Base-by-base conservation (phyloP, 352 stramenopile genomes). In the Pythium apleroticum region DNA sequence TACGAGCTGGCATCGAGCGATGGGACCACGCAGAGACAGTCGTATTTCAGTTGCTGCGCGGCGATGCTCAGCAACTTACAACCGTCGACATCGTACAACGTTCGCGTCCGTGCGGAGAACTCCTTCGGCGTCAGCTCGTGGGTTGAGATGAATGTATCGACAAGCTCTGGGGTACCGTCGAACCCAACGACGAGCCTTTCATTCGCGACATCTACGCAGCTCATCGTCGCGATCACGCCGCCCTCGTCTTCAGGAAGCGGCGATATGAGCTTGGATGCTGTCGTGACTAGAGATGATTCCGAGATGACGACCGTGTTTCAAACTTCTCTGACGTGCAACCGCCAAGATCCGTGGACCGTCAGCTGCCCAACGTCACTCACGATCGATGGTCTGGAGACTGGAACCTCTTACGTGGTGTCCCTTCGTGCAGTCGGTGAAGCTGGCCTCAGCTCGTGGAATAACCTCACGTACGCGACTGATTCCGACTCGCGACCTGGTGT, bases 391-490 rank as follows among this genome's bases (percentile, higher is more conserved):
- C 52, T 69, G 10, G 17, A 62, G 31, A 22, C 71, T 24, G 60
- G 30, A 0, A 66, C 37, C 3, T 56, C 62, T 1, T 77, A 76
- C 52, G 54, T 43, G 15, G 72, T 87, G 1, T 46, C 58, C 12
- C 41, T 74, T 17, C 67, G 76, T 3, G 60, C 76, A 17, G 56
- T 76, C 28, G 74, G 76, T 4, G 65, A 68, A 22, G 54, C 53
- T 12, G 74, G 74, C 1, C 4, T 41, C 11, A 87, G 76, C 14
- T 24, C 33, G 17, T 87, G 78, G 78, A 52, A 39, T 0, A 72
- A 57, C 10, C 8, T 52, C 0, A 60, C 63, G 1, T 83, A 74
- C 24, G 25, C 50, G 12, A 68, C 68, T 3, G 78, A 87, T 41
- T 62, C 57, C 0, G 65, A 43, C 6, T 59, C 41, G 35, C 59